Conservation (phyloP, 495 filamentous ascomycete species). For the Cercophora samala region DNA sequence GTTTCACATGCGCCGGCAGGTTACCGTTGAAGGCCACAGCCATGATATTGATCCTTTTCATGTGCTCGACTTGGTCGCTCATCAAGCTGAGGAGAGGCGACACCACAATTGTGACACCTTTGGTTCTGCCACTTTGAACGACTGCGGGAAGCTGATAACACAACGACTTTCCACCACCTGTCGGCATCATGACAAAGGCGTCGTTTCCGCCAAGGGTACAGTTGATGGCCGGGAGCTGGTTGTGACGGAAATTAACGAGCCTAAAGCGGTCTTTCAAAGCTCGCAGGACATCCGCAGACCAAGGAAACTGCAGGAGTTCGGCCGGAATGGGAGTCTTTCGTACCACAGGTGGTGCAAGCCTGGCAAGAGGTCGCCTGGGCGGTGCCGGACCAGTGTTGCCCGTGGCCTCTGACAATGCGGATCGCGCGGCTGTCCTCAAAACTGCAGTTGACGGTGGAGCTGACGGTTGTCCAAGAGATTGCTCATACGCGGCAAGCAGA, state of each 20-base stretch:
- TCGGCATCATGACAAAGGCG: constrained; percentile 94
- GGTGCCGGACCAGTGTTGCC: constrained; percentile 30
- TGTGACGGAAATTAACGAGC: constrained; percentile 78
- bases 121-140: constrained; percentile 73
- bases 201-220: constrained; percentile 83
- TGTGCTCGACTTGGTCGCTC: constrained; percentile 88
- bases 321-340: constrained; percentile 33
- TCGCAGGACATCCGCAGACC: constrained; percentile 81
- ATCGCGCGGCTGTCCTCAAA: constrained; percentile 20
- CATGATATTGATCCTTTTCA: constrained; percentile 68
- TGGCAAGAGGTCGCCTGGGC: constrained; percentile 30
- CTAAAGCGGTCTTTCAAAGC: constrained; percentile 76
- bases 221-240: constrained; percentile 95
- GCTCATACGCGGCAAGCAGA: constrained; percentile 61
- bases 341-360: constrained; percentile 26
- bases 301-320: constrained; percentile 53
- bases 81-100: constrained; percentile 94
- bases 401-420: constrained; percentile 38
- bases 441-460: constrained; percentile 24
- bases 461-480: constrained; percentile 42
- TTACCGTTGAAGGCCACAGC: constrained; percentile 80
- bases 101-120: constrained; percentile 86
- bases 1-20: constrained; percentile 51
- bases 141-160: constrained; percentile 95
- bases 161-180: constrained; percentile 92